Base-by-base conservation (phyloP, 2,329 filamentous ascomycete species). In the Fusarium brevicatenulatum region DNA sequence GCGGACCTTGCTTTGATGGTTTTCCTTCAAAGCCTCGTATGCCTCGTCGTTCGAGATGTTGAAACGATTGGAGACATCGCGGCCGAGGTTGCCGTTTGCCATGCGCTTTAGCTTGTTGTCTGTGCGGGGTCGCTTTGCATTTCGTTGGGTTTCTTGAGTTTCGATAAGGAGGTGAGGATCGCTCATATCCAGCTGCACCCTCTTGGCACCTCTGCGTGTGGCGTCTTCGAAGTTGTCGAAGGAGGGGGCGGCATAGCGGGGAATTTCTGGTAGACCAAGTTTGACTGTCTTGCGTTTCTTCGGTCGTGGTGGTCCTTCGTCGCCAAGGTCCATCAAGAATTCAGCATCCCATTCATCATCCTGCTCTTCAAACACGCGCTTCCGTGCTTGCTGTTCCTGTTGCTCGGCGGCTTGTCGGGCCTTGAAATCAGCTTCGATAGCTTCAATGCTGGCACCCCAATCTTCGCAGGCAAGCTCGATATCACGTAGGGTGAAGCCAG, bases 21-120 rank as follows among this genome's bases (percentile, higher is more conserved):
- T 98, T 82, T 97, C 95, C 82, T 98, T 98, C 49, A 99, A 89
- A 68, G 95, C 90, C 79, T 98, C 95, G 81, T 99, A 99, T 4
- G 95, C 95, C 66, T 96, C 93, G 78, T 99, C 96, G 72, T 98
- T 98, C 36, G 95, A 97, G 66, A 97, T 93, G 80, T 98, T 98
- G 86, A 97, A 99, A 46, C 95, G 91, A 74, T 92, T 90, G 42
- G 90, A 90, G 40, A 97, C 88, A 63, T 93, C 91, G 61, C 92
- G 92, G 7, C 91, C 90, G 46, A 94, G 84, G 56, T 91, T 92
- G 21, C 91, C 90, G 63, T 90, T 92, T 12, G 89, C 90, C 85
- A 91, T 91, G 70, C 88, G 91, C 82, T 89, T 92, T 72, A 89
- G 87, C 70, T 90, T 91, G 57, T 85, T 83, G 64, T 89, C 85